These are phyloP conservation scores for Hansenula lynferdii DNA, from an alignment of 1,139 yeast species.

Conservation along the genomic window DNA sequence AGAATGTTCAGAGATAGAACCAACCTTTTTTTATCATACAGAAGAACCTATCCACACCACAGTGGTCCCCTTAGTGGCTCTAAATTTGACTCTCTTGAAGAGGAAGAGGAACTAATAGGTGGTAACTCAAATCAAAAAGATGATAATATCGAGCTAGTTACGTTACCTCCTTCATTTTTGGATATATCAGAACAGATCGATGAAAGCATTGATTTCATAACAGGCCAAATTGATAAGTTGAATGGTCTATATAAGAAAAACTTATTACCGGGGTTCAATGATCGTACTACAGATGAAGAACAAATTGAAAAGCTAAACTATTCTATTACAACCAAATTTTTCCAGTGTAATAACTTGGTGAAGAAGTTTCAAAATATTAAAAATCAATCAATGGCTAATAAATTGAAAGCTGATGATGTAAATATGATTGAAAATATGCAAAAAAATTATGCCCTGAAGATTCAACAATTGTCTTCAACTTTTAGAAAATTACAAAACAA, in stretches of 20 bases:
- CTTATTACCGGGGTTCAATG: constrained; percentile 81
- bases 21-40: constrained; percentile 62
- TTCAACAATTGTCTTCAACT: constrained; percentile 70
- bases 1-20: constrained; percentile 72
- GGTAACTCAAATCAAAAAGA: constrained; percentile 20
- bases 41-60: constrained; percentile 64
- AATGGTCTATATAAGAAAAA: constrained; percentile 74
- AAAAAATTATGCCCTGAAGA: constrained; percentile 77
- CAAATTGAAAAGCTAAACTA: constrained; percentile 75
- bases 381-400: constrained; percentile 26
- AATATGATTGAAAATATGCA: constrained; percentile 75
- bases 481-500: constrained; percentile 87
- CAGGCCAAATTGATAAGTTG: constrained; percentile 46
- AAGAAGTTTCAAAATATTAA: constrained; percentile 55
- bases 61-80: constrained; percentile 21
- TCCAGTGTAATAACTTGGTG: constrained; percentile 70
- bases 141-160: constrained; percentile 39
- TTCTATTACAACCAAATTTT: constrained; percentile 67
- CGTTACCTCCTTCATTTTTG: constrained; percentile 73
- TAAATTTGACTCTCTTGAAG: constrained; percentile 43
- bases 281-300: constrained; percentile 63
- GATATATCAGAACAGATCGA: constrained; percentile 75
- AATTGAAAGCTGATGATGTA: constrained; percentile 41
- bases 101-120: constrained; percentile 50
- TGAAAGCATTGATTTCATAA: constrained; percentile 45